Conservation (phyloP, 257 asterid genomes). For the Nicotiana undulata region DNA sequence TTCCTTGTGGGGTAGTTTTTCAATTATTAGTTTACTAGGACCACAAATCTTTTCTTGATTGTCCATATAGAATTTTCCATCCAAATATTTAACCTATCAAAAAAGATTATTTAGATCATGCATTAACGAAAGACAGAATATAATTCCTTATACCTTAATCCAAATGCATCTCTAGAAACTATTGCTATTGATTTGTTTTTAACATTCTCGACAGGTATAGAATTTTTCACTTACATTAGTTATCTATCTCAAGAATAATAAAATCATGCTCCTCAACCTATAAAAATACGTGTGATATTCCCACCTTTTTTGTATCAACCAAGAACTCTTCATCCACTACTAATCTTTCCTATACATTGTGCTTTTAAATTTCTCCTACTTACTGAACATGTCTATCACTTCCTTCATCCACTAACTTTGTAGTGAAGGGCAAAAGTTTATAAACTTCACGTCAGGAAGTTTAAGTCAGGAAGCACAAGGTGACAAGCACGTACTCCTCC, state of each 20-base stretch:
- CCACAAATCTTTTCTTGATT: no score
- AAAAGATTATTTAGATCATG: no score
- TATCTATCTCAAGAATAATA: not conserved
- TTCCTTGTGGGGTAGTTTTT: no score
- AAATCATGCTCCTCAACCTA: not conserved
- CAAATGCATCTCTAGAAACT: not conserved
- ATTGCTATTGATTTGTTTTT: not conserved
- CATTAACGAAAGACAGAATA: no score
- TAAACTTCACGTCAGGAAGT: no score
- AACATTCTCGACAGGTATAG: not conserved
- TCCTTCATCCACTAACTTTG: conserved; percentile 13
- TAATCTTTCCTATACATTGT: not conserved
- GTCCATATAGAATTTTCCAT: no score
- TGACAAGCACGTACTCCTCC: no score
- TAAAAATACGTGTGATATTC: not conserved
- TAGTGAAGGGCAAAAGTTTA: no score
- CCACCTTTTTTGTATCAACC: not conserved
- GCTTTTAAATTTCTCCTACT: not conserved
- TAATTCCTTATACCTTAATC: no score
- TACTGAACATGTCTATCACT: not conserved
- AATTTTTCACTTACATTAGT: not conserved
- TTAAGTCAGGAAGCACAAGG: no score
- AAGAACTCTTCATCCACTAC: not conserved
- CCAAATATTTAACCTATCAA: no score
- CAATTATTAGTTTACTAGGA: no score